These are phyloP conservation scores for Xylariaceae sp. DNA, from an alignment of 2,329 filamentous ascomycete species.

Conservation along the genomic window DNA sequence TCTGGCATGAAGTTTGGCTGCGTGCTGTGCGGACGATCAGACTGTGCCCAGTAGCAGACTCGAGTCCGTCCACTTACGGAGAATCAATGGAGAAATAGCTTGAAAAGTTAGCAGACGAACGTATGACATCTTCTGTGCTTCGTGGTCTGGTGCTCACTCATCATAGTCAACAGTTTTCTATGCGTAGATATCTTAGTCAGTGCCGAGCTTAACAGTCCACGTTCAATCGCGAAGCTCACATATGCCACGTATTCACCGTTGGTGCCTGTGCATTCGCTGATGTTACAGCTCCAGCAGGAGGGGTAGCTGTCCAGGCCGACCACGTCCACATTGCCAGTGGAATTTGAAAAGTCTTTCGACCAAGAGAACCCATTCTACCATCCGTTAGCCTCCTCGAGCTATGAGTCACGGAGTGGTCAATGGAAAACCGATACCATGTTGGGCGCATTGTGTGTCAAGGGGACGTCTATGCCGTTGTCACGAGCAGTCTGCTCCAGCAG, in stretches of 20 bases:
- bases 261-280: constrained; percentile 51
- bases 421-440: constrained; percentile 49
- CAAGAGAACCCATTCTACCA: constrained; percentile 38
- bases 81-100: constrained; percentile 26
- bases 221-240: constrained; percentile 24
- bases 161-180: constrained; percentile 18
- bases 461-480: constrained; percentile 50
- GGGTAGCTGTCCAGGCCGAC: constrained; percentile 45
- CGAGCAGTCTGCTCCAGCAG: constrained; percentile 44
- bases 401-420: too few species aligned
- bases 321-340: constrained; percentile 48
- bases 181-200: too few species aligned
- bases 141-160: constrained; percentile 12
- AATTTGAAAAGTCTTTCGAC: constrained; percentile 52
- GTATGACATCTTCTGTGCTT: neutral
- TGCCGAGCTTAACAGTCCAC: neutral
- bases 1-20: constrained; percentile 51
- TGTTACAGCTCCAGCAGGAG: constrained; percentile 56
- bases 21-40: constrained; percentile 11
- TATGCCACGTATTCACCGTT: constrained; percentile 54
- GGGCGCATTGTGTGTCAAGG: constrained; percentile 51
- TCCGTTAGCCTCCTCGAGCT: neutral
- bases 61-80: constrained; percentile 21
- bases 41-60: neutral
- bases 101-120: neutral